These are phyloP conservation scores for Achaetomium macrosporum DNA, from an alignment of 2,329 filamentous ascomycete species.

Conservation along the genomic window DNA sequence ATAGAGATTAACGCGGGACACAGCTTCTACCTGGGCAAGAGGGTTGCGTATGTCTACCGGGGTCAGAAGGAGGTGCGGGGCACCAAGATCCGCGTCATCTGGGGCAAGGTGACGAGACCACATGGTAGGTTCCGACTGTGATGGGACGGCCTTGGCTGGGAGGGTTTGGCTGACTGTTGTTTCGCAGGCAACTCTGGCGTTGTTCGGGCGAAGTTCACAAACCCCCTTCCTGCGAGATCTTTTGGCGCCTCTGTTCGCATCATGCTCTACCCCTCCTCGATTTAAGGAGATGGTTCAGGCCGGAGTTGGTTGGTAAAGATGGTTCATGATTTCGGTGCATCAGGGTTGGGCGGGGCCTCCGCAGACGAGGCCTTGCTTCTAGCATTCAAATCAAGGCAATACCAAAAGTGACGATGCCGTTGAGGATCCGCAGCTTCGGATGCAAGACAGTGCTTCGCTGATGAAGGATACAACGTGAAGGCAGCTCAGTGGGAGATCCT, in stretches of 20 bases:
- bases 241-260: slow-evolving; percentile 95
- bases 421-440: slow-evolving; percentile 25
- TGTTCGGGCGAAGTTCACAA: slow-evolving; percentile 94
- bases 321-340: slow-evolving; percentile 57
- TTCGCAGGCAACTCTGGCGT: slow-evolving; percentile 85
- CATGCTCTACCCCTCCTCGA: slow-evolving; percentile 97
- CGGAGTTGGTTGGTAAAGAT: slow-evolving; percentile 57
- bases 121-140: slow-evolving; percentile 60
- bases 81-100: slow-evolving; percentile 98
- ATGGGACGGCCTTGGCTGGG: neutral
- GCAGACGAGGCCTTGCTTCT: slow-evolving; percentile 45
- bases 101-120: slow-evolving; percentile 94
- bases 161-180: slow-evolving; percentile 9
- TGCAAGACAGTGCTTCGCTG: slow-evolving; percentile 21
- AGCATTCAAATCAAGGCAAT: slow-evolving; percentile 49
- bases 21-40: slow-evolving; percentile 97
- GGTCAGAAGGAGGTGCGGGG: slow-evolving; percentile 90
- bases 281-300: slow-evolving; percentile 54
- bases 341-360: slow-evolving; percentile 48
- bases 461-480: slow-evolving; percentile 14
- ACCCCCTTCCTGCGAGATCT: slow-evolving; percentile 91
- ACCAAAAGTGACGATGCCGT: slow-evolving; percentile 27
- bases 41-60: slow-evolving; percentile 97
- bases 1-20: slow-evolving; percentile 24
- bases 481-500: slow-evolving; percentile 9